Evolutionary conservation across 176 grass and related monocot species (phyloP), one percentile per base, ranked within the genome.

Genomic region (Carex scoparia): DNA sequence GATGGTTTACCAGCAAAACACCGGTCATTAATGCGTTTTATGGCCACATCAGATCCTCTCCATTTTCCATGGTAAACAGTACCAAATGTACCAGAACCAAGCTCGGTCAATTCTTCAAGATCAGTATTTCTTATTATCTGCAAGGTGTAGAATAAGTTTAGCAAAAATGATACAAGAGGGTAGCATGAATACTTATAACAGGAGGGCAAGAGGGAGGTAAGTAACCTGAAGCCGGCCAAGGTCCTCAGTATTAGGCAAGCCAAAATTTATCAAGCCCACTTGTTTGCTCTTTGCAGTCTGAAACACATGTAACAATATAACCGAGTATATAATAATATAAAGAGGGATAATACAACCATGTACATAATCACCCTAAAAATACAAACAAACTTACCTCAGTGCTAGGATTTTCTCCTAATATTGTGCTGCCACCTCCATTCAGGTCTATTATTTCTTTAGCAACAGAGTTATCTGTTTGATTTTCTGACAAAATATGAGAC

Each of bases 51-150:
- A 72, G 93, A 90, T 18, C 97, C 97, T 78, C 97, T 92, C 97
- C 97, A 99, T 87, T 99, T 99, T 15, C 97, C 97, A 89, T 99
- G 93, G 85, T 96, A 99, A 10, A 99, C 97, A 74, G 97, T 99
- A 61, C 97, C 97, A 79, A 94, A 99, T 64, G 93, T 94, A 86
- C 97, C 97, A 71, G 97, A 96, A 84, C 97, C 97, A 60, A 96
- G 97, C 84, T 99, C 97, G 55, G 87, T 87, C 56, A 96, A 83
- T 85, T 99, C 93, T 91, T 99, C 97, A 8, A 99, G 91, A 83
- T 99, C 97, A 79, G 87, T 93, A 46, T 99, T 99, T 80, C 92
- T 99, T 91, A 99, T 96, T 88, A 99, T 90, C 97, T 99, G 91
- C 48, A 76, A 86, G 53, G 83, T 64, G 5, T 84, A 56, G 13